Evolutionary conservation across 2,329 filamentous ascomycete species (phyloP).

Genomic region (Kalmusia sp.): DNA sequence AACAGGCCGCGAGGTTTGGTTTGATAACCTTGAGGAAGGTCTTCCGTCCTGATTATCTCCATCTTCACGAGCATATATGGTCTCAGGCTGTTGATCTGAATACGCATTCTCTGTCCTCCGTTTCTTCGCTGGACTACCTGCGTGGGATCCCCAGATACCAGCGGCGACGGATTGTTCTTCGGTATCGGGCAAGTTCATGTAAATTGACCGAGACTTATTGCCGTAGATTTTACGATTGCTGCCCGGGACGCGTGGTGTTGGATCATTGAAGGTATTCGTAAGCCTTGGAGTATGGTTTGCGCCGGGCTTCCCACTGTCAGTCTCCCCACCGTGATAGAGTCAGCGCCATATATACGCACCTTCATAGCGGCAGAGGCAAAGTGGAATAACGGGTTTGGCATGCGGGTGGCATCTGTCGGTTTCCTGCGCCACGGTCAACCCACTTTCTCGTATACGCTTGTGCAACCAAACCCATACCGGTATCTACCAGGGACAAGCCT

Average conservation of each 20-base stretch:
- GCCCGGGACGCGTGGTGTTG: neutral
- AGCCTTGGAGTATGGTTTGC: conserved; percentile 18
- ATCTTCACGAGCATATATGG: neutral
- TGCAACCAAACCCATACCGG: conserved; percentile 14
- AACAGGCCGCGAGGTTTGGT: conserved; percentile 6
- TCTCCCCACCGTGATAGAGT: neutral
- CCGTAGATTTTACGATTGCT: conserved; percentile 20
- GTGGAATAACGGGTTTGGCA: conserved; percentile 17
- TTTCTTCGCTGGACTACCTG: neutral
- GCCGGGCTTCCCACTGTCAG: conserved; percentile 17
- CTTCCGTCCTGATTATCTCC: neutral
- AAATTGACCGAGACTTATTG: neutral
- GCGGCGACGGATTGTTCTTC: neutral
- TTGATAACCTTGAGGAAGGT: neutral
- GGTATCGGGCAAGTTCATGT: neutral
- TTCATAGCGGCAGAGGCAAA: conserved; percentile 4
- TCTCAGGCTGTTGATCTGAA: conserved; percentile 1
- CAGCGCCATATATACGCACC: neutral
- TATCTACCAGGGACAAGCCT: conserved; percentile 24
- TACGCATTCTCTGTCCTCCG: neutral
- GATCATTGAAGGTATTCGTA: conserved; percentile 18
- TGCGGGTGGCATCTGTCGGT: conserved; percentile 25
- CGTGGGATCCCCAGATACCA: too few relatives aligned
- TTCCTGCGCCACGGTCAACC: conserved; percentile 21
- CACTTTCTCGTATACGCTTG: neutral